Percentiles rank a stretch among this genome's conserved stretches.
These are phyloP conservation scores for Royoungia palumana DNA, from an alignment of 768 basidiomycete species.

Conservation along the genomic window DNA sequence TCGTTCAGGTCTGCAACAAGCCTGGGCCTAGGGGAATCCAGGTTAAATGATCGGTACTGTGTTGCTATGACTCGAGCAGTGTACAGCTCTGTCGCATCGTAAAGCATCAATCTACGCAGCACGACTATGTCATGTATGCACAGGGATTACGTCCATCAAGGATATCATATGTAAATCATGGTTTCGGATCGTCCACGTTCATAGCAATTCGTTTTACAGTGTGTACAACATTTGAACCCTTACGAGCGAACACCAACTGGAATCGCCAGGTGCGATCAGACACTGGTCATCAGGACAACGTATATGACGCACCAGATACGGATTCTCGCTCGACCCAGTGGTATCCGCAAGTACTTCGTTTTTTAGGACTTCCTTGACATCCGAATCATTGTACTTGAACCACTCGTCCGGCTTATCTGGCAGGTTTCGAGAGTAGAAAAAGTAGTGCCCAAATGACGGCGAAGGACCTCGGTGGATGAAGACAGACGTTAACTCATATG, in stretches of 20 bases:
- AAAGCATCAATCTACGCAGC: constrained; percentile 13
- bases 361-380: constrained; percentile 70
- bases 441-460: constrained; percentile 90
- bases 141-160: constrained; percentile 18
- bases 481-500: constrained; percentile 90
- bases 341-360: constrained; percentile 87
- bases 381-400: constrained; percentile 97
- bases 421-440: constrained; percentile 89
- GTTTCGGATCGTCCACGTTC: constrained; percentile 25
- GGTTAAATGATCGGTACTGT: too few species aligned
- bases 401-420: constrained; percentile 78
- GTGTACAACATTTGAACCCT: constrained; percentile 73
- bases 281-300: constrained; percentile 2
- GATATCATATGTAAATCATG: constrained; percentile 30
- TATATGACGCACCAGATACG: constrained; percentile 66
- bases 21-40: too few species aligned
- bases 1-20: too few species aligned
- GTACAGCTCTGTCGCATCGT: constrained; percentile 5
- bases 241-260: constrained; percentile 81
- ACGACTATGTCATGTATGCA: constrained; percentile 9
- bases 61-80: too few species aligned
- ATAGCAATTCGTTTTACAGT: constrained; percentile 67
- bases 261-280: constrained; percentile 9
- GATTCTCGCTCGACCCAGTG: constrained; percentile 87
- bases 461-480: constrained; percentile 92